Evolutionary conservation across 495 filamentous ascomycete species (phyloP), one percentile per base, ranked within the genome.

Genomic region (Talaromyces adpressus): DNA sequence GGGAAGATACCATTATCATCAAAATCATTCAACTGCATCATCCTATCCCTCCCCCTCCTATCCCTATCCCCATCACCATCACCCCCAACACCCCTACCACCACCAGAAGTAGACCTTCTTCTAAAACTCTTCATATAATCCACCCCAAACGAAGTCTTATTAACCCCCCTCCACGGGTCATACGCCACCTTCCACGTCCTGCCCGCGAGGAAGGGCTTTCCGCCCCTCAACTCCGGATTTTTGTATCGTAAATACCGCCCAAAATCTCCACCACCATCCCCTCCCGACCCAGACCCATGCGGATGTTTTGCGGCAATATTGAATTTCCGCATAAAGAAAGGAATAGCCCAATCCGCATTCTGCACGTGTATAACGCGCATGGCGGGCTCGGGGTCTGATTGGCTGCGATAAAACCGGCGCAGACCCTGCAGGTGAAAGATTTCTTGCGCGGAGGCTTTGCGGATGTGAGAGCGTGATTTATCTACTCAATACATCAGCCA

Each of bases 101-200:
- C n/a, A 16, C 36, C 2, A 16, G 12, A 3, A 4, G 36, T 29
- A 5, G 22, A 3, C 51, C 54, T 2, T 22, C 56, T 62, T 22
- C 56, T 62, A 51, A 79, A 83, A 23, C 69, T 62, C 63, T 80
- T 79, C 62, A 85, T 69, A 67, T 85, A 83, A 66, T 85, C 82
- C 22, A 81, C 41, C 25, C 82, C 81, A 67, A 84, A 85, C 3
- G 76, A 76, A 20, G 76, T 77, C 56, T 78, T 72, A 27, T 66
- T 73, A 32, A 84, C 74, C 45, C 77, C 78, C 62, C 82, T 73
- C 82, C 81, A 84, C 32, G 82, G 82, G 68, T 84, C 82, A 32
- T 70, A 70, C 53, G 78, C 75, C 27, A 75, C 73, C 57, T 73
- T 78, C 71, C 79, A 85, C 16, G 81, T 73, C 61, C 77, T 81